Conservation (phyloP, 257 asterid species). For the Solanum peruvianum region DNA sequence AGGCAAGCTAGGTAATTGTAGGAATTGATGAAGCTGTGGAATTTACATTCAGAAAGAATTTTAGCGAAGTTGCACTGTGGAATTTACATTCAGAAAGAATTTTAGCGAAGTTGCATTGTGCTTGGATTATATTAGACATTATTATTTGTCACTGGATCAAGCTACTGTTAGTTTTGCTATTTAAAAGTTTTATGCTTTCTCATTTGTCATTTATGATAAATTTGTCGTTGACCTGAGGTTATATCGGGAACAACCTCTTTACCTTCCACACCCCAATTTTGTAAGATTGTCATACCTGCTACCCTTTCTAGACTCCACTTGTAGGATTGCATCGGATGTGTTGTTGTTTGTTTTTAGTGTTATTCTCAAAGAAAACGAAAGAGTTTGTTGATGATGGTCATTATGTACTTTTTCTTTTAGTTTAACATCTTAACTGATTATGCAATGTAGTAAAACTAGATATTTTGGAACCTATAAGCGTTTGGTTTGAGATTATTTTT, state of each 20-base stretch:
- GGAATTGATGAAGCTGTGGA: background rate
- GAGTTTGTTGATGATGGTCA: background rate
- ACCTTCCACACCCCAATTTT: background rate
- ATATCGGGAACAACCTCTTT: background rate
- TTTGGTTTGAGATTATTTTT: background rate
- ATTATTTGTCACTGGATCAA: background rate
- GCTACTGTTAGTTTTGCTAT: background rate
- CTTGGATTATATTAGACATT: background rate
- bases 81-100: background rate
- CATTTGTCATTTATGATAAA: background rate
- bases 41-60: background rate
- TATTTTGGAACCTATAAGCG: background rate
- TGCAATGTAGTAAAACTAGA: background rate
- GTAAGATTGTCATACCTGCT: background rate
- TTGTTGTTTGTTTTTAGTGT: background rate
- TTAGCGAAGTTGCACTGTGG: background rate
- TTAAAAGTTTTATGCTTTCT: background rate
- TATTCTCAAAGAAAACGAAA: background rate
- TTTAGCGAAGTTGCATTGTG: background rate
- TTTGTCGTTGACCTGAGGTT: background rate
- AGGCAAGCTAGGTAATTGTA: background rate
- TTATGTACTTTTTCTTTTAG: background rate
- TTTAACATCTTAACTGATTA: background rate
- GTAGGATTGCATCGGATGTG: background rate
- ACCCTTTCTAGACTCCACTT: background rate